These are phyloP conservation scores for Penicillium robsamsonii DNA, from an alignment of 495 filamentous ascomycete species.

Conservation along the genomic window DNA sequence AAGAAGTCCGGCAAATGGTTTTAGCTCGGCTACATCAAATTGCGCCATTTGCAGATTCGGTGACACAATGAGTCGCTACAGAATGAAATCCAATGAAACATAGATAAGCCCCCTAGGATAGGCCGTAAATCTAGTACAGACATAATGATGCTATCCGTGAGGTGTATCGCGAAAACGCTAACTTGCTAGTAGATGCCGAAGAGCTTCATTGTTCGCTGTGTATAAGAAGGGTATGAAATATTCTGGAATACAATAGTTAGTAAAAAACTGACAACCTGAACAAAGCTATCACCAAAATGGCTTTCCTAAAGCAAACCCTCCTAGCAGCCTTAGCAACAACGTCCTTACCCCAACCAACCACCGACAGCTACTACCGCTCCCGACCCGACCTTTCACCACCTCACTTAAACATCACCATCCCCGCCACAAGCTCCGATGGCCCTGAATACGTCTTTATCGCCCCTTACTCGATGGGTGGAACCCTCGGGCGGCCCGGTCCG, in stretches of 20 bases:
- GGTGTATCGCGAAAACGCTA: not conserved
- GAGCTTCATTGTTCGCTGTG: not conserved
- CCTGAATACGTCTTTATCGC: conserved; percentile 51
- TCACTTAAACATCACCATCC: conserved; percentile 53
- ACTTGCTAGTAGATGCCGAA: not conserved
- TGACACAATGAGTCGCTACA: not conserved
- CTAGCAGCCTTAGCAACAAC: not conserved
- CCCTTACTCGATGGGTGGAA: conserved; percentile 31
- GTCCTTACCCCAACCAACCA: not conserved
- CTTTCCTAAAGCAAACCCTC: not conserved
- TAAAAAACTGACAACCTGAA: not conserved
- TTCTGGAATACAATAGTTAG: not conserved
- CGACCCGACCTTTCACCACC: conserved; percentile 52
- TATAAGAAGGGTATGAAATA: not conserved
- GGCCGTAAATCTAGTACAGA: not conserved
- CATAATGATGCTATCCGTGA: not conserved
- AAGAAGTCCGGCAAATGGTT: too few relatives aligned
- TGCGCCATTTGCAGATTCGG: not conserved
- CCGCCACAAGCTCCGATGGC: conserved; percentile 36
- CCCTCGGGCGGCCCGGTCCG: conserved; percentile 33
- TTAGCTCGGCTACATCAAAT: not conserved
- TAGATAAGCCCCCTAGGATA: too few relatives aligned
- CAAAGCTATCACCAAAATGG: not conserved
- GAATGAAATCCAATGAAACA: not conserved
- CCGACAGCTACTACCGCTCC: conserved; percentile 39